Base-by-base conservation (phyloP, 176 grass and related monocot species). In the Zea mays region DNA sequence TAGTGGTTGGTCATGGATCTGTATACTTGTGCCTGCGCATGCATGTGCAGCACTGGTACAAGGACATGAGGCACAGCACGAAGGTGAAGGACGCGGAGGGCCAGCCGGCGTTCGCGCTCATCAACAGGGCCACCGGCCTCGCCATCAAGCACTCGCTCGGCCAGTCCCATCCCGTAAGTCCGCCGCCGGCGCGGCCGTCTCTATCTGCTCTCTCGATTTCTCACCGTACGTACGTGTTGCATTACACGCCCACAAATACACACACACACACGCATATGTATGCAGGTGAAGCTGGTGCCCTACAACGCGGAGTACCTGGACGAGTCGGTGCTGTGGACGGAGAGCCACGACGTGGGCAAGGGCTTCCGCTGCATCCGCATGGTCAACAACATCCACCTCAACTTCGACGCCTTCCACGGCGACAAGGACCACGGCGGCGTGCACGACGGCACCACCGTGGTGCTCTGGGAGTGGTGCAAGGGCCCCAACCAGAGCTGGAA, bases 111-210 rank as follows among this genome's bases (percentile, higher is more conserved):
- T 96, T 96, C 83, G 81, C 85, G 56, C 87, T 96, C 15, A 75
- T 96, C 45, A 92, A 86, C 82, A 83, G 79, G 48, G 89, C 81
- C 41, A 92, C 93, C 21, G 89, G 93, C 0, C 84, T 87, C 67
- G 93, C 93, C 65, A 52, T 96, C 39, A 96, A 92, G 82, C 93
- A 96, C 74, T 92, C 93, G n/a, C 82, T 92, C 13, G 93, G 93
- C 52, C 84, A 91, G 78, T 90, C 93, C 0, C 93, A 96, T 8
- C 89, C 93, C 0, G 93, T 92, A 40, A 15, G 13, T 64, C 1
- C 7, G 11, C 3, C 49, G 4, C 1, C 14, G 2, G 49, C 49
- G 15, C 27, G 27, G 27, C 27, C 27, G 27, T 27, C 27, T 27
- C 27, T 27, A 27, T 27, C 27, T 27, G 27, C 27, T 27, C 27